A percentile compares a stretch with the other conserved stretches of the same genome.
phyloP scores from a whole-genome alignment of 805 yeast species.

The Metschnikowia borealis region DNA sequence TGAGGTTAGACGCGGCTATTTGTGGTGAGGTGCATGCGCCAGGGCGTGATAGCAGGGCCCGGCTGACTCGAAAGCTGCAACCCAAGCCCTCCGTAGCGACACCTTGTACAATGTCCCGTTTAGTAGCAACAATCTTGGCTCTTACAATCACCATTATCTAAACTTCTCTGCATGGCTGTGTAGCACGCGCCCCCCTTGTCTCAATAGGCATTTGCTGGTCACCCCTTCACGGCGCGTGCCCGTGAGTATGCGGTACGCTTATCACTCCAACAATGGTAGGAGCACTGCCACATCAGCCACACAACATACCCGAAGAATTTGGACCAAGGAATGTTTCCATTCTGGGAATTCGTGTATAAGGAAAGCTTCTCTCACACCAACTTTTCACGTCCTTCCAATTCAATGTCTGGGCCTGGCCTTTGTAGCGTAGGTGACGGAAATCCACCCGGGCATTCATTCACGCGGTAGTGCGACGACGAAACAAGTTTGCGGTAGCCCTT shows the following conservation, averaged over 20 bases:
- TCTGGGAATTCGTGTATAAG: too few relatives aligned
- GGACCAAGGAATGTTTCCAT: too few relatives aligned
- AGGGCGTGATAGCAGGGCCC: neutral
- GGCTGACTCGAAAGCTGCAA: too few relatives aligned
- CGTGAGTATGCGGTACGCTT: neutral
- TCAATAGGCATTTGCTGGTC: neutral
- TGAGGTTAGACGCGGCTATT: neutral
- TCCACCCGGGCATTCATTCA: neutral
- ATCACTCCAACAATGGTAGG: neutral
- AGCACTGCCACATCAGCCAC: neutral
- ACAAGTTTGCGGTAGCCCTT: conserved; percentile 1
- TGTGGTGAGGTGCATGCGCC: neutral
- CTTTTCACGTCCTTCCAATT: neutral
- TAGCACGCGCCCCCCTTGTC: neutral
- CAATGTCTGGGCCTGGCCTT: neutral
- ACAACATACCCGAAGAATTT: neutral
- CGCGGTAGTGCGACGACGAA: conserved; percentile 6
- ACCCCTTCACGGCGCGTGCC: neutral
- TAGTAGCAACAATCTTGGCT: too few relatives aligned
- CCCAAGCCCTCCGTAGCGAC: too few relatives aligned
- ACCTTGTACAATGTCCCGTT: too few relatives aligned
- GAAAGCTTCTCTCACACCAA: too few relatives aligned
- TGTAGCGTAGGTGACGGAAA: neutral
- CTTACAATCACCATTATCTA: too few relatives aligned
- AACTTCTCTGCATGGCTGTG: neutral